phyloP scores from a whole-genome alignment of 139 green algal species.

The Volvox reticuliferus region DNA sequence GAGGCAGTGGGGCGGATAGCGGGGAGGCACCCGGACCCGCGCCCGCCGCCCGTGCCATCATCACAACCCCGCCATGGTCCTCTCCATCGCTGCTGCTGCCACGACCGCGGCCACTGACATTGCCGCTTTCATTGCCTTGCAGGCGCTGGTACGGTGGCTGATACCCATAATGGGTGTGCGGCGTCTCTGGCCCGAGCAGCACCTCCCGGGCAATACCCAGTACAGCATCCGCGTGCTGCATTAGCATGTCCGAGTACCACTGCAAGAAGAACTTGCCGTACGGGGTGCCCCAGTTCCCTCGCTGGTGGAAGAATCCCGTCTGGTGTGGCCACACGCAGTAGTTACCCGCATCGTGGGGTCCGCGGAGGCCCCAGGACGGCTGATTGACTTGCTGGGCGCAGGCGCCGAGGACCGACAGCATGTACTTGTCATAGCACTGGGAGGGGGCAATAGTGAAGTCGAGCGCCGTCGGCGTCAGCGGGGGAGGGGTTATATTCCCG shows the following conservation, averaged over 20 bases:
- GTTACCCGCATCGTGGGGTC: conserved; percentile 72
- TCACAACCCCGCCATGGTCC: neutral
- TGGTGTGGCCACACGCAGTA: conserved; percentile 72
- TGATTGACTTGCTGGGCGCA: conserved; percentile 62
- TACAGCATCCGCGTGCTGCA: conserved; percentile 62
- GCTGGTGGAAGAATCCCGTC: conserved; percentile 74
- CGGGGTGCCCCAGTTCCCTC: conserved; percentile 62
- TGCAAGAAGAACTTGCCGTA: conserved; percentile 78
- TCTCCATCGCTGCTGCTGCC: neutral
- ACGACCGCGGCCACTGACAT: neutral
- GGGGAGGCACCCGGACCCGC: neutral
- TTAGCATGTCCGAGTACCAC: conserved; percentile 71
- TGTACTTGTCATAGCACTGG: conserved; percentile 80
- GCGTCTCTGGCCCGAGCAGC: conserved; percentile 16
- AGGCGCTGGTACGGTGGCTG: neutral
- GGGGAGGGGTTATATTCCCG: too few relatives aligned
- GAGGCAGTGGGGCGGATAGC: neutral
- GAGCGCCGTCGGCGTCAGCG: neutral
- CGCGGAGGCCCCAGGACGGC: conserved; percentile 71
- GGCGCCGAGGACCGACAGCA: conserved; percentile 66
- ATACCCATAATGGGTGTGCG: neutral
- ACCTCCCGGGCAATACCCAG: conserved; percentile 48
- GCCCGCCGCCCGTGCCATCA: neutral
- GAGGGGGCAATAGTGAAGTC: neutral
- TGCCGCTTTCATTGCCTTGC: neutral